These are phyloP conservation scores for Malassezia equina DNA, from an alignment of 1,284 basidiomycete genomes.

Conservation along the genomic window DNA sequence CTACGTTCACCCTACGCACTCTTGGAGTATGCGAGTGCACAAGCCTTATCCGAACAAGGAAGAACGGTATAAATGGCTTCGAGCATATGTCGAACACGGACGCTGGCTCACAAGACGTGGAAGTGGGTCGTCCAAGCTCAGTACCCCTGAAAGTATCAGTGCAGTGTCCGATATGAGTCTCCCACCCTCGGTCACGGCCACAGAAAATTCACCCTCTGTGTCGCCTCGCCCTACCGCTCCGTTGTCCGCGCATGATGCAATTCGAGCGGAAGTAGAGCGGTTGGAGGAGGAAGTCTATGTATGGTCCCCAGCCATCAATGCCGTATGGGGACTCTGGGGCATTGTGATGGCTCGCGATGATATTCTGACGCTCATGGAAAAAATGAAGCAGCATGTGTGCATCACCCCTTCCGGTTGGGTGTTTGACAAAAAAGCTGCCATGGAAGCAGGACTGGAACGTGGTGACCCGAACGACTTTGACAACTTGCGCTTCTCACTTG, in stretches of 20 bases:
- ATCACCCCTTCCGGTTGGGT: not conserved
- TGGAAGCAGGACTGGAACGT: not conserved
- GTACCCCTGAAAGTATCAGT: conserved; percentile 13
- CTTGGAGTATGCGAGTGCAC: conserved; percentile 35
- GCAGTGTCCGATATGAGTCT: conserved; percentile 23
- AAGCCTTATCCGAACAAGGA: conserved; percentile 32
- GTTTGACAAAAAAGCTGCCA: not conserved
- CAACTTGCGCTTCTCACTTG: conserved; percentile 38
- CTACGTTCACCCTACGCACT: conserved; percentile 31
- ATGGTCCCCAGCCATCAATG: conserved; percentile 40
- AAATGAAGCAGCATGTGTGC: conserved; percentile 16
- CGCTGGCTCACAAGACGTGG: conserved; percentile 21
- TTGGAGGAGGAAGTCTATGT: conserved; percentile 38
- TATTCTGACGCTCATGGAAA: conserved; percentile 25
- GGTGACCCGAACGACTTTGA: conserved; percentile 33
- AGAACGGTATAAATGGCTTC: conserved; percentile 39
- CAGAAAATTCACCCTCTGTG: not conserved
- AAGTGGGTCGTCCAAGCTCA: conserved; percentile 10
- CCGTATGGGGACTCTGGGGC: conserved; percentile 45
- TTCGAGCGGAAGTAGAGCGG: conserved; percentile 37
- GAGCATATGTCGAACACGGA: conserved; percentile 44
- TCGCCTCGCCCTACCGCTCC: conserved; percentile 10
- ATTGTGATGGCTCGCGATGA: conserved; percentile 38
- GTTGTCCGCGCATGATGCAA: conserved; percentile 19
- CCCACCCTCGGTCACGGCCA: conserved; percentile 18